Evolutionary conservation across 306 rosid species (phyloP), one percentile per base, ranked within the genome.

Genomic region (Cicer arietinum): DNA sequence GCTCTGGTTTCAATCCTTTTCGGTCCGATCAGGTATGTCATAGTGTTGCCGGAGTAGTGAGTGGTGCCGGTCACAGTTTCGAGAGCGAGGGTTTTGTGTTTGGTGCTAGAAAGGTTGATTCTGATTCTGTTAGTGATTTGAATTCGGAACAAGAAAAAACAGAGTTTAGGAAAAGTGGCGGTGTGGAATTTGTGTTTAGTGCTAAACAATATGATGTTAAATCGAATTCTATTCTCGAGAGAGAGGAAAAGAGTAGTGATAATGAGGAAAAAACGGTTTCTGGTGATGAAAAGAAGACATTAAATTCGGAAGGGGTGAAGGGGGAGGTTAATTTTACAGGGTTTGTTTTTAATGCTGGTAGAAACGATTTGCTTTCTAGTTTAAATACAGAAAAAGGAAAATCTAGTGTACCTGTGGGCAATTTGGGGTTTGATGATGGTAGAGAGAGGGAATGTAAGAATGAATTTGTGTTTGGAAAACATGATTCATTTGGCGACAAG

Each of bases 1-100:
- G 6, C 22, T 73, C 79, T 8, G 69, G 81, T 48, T 79, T 80
- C 79, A 84, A 87, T 74, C 88, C 88, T 6, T 81, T 88, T 81
- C 70, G 82, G 67, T 45, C 77, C 17, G 82, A 82, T 79, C 81
- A 80, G 84, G 86, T 87, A 64, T 77, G 44, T 8, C 61, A 43
- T 67, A 68, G 39, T 63, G 22, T 25, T 78, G 35, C 20, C 22
- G 58, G 42, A n/a, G 68, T 59, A 6, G 74, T 39, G 30, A 68
- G 62, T 51, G 82, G 43, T 65, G 40, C 10, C 13, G 22, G 58
- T 41, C 22, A 20, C 4, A 18, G 63, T 71, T 50, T 17, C 6
- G 71, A 40, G 65, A 59, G 42, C 37, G 52, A 48, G 22, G 77
- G 54, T 65, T 89, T 83, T 76, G 87, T 83, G 67, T 89, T 85